Conservation (phyloP, 2,329 filamentous ascomycete genomes). For the Fusarium stilboides region DNA sequence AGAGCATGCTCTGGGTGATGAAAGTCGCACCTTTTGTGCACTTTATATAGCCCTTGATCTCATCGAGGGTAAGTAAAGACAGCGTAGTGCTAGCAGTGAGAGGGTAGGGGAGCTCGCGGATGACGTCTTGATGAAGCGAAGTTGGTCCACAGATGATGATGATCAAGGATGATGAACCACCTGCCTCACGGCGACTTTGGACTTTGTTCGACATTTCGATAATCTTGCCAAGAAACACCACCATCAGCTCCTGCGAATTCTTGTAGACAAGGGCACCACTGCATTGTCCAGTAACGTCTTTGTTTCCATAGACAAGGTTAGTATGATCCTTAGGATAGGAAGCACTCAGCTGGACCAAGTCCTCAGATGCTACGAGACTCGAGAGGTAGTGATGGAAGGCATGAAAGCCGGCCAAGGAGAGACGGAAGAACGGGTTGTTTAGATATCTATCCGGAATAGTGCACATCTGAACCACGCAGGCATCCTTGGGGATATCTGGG, state of each 20-base stretch:
- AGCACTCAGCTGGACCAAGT: constrained; percentile 6
- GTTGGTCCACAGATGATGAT: constrained; percentile 17
- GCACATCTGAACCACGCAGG: background rate
- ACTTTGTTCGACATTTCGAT: constrained; percentile 1
- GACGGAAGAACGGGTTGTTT: background rate
- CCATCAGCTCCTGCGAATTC: background rate
- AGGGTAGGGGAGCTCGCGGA: constrained; percentile 10
- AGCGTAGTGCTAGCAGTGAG: background rate
- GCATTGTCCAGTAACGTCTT: background rate
- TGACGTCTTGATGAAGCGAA: constrained; percentile 13
- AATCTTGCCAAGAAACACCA: constrained; percentile 1
- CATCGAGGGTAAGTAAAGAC: background rate
- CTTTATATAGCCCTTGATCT: constrained; percentile 2
- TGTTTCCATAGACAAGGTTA: constrained; percentile 3
- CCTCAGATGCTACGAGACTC: background rate
- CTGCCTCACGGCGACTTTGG: background rate
- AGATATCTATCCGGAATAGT: constrained; percentile 4
- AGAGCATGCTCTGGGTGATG: constrained; percentile 12
- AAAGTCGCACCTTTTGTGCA: background rate
- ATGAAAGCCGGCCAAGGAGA: background rate
- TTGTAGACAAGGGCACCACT: background rate
- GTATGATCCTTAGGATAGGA: constrained; percentile 4
- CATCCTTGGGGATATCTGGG: background rate
- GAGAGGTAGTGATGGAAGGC: background rate
- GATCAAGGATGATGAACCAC: background rate